These are phyloP conservation scores for Populus hybrid DNA, from an alignment of 441 rosid genomes.

Conservation along the genomic window DNA sequence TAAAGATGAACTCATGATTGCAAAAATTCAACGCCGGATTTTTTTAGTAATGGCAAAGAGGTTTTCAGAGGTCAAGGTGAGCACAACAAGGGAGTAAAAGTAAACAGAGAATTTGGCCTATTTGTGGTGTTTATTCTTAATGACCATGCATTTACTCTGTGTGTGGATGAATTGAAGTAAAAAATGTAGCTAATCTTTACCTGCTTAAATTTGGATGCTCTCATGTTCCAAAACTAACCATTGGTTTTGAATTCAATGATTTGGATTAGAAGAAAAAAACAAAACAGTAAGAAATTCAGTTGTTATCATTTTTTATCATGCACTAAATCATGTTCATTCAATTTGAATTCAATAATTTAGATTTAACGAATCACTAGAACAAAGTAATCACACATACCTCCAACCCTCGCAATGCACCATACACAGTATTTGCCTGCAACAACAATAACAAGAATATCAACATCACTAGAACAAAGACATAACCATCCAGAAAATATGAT, in stretches of 20 bases:
- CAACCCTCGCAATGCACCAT: conserved; percentile 83
- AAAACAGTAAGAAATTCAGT: no score
- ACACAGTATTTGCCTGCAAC: conserved; percentile 80
- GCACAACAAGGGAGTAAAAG: neutral
- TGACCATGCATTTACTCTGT: neutral
- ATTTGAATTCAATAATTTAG: neutral
- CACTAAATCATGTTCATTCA: no score
- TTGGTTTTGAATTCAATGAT: no score
- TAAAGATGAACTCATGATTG: neutral
- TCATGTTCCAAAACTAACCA: no score
- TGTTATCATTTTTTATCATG: no score
- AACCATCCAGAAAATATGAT: neutral
- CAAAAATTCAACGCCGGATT: neutral
- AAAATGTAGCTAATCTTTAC: neutral
- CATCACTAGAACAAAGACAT: neutral
- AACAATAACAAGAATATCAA: neutral
- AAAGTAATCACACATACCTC: conserved; percentile 52
- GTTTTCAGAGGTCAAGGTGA: neutral
- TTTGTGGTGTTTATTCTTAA: neutral
- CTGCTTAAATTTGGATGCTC: neutral
- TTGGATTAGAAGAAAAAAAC: no score
- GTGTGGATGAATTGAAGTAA: neutral
- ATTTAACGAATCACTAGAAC: neutral
- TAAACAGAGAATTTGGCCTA: neutral
- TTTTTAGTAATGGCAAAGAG: neutral